phyloP scores from a whole-genome alignment of 2,329 filamentous ascomycete species.

The Clonostachys chloroleuca region DNA sequence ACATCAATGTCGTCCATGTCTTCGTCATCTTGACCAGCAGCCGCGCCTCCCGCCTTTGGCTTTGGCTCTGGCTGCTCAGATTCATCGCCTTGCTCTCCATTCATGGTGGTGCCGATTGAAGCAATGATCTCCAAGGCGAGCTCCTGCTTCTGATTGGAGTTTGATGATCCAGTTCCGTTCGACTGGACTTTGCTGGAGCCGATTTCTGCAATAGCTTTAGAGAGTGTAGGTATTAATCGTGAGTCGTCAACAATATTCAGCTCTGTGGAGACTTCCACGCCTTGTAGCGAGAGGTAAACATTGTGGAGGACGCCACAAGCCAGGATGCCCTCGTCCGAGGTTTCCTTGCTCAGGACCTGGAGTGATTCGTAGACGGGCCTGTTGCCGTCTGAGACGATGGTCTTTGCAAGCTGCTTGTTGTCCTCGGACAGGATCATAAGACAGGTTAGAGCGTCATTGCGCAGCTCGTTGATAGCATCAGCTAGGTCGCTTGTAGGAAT shows the following conservation, averaged over 20 bases:
- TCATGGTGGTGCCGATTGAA: constrained; percentile 57
- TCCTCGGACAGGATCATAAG: constrained; percentile 58
- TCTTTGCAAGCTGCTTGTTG: constrained; percentile 46
- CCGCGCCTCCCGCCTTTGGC: constrained; percentile 21
- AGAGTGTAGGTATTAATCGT: constrained; percentile 26
- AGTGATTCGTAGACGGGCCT: constrained; percentile 44
- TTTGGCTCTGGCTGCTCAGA: constrained; percentile 5
- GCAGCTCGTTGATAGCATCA: constrained; percentile 33
- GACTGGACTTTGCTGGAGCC: constrained; percentile 13
- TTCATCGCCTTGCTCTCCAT: constrained; percentile 37
- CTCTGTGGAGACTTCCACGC: constrained; percentile 8
- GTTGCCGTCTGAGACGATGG: constrained; percentile 44
- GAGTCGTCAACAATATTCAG: constrained; percentile 22
- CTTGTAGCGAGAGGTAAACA: constrained; percentile 41
- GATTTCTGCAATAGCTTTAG: constrained; percentile 19
- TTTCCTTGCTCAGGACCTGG: constrained; percentile 39
- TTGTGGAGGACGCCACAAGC: constrained; percentile 61
- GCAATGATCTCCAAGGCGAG: constrained; percentile 59
- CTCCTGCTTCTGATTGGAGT: constrained; percentile 40
- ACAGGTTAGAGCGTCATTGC: constrained; percentile 43
- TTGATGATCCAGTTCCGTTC: constrained; percentile 29
- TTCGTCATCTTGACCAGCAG: constrained; percentile 20
- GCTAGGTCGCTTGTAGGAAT: constrained; percentile 38
- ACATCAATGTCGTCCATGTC: constrained; percentile 30
- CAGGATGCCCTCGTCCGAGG: constrained; percentile 44